Evolutionary conservation across 345 rosid genomes (phyloP).

Genomic region (Angophora floribunda): DNA sequence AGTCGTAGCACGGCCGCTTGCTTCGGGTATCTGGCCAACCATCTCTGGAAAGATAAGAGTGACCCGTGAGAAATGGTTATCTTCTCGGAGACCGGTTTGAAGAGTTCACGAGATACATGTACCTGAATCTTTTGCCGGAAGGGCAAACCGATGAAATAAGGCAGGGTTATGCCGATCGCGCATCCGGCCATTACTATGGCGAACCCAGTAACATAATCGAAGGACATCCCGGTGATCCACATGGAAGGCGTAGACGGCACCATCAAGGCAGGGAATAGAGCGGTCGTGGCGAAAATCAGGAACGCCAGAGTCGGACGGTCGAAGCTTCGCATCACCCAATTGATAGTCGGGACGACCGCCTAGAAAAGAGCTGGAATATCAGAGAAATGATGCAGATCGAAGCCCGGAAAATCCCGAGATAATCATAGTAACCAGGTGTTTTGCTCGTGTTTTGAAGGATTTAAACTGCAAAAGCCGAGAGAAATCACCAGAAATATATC

Average conservation of each 20-base stretch:
- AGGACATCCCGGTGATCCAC: constrained; percentile 34
- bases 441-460: not conserved
- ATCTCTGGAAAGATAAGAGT: not conserved
- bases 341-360: constrained; percentile 14
- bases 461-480: not conserved
- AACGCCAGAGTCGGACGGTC: constrained; percentile 1
- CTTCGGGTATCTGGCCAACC: constrained; percentile 17
- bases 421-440: not conserved
- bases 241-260: constrained; percentile 30
- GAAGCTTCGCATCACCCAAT: constrained; percentile 16
- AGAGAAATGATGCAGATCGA: not conserved
- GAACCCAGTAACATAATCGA: constrained; percentile 19
- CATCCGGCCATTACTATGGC: constrained; percentile 9
- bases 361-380: not conserved
- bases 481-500: not conserved
- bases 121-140: constrained; percentile 15
- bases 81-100: not conserved
- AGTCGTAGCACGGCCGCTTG: constrained; percentile 15
- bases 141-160: constrained; percentile 21
- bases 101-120: not conserved
- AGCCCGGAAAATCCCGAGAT: not conserved
- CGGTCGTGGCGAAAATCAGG: constrained; percentile 10
- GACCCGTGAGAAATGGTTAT: not conserved
- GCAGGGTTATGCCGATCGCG: constrained; percentile 18
- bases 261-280: constrained; percentile 11